Evolutionary conservation across 2,329 filamentous ascomycete genomes (phyloP), one percentile per base, ranked within the genome.

Genomic region (Tolypocladium inflatum): DNA sequence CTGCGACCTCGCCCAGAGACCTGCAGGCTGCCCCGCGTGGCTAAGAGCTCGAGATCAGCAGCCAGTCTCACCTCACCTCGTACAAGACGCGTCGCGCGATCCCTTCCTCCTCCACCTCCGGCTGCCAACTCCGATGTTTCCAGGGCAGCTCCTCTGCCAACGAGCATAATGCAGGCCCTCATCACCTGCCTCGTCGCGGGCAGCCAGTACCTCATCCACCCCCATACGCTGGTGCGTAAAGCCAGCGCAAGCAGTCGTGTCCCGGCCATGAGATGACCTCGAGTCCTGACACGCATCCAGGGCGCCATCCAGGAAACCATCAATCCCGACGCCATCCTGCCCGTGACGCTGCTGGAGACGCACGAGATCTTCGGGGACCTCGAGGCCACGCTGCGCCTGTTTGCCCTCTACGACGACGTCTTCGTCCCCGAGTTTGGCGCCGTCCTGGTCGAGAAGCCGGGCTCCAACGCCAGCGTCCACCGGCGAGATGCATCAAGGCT

Each of bases 231-330:
- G 58, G 73, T 74, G 68, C 6, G 54, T 45, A 23, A 4, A 13
- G 59, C 37, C 50, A 30, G 42, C 26, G 35, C 15, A 1, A 4
- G 15, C 15, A 15, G 15, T 7, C 39, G 17, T 41, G 30, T 43
- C 43, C 11, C 13, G 19, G 35, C 38, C 38, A 7, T 4, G 4
- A 26, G 23, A 17, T 30, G 15, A 11, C 10, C 5, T 3, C 23
- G 5, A 17, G 26, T 30, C 1, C 55, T 54, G 19, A 35, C 37
- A 41, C 60, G 26, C 37, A 17, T 26, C 8, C 30, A 76, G 74
- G 74, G 73, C 55, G 68, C 69, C 23, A 74, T 76, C n/a, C 65
- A 74, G 58, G 72, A 74, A 60, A 73, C 69, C 38, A 75, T 76
- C 59, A 71, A 74, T 26, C 68, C 74, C 0, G 73, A 76, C 58